phyloP scores from a whole-genome alignment of 768 basidiomycete genomes.

The Lentinula guzmanii region DNA sequence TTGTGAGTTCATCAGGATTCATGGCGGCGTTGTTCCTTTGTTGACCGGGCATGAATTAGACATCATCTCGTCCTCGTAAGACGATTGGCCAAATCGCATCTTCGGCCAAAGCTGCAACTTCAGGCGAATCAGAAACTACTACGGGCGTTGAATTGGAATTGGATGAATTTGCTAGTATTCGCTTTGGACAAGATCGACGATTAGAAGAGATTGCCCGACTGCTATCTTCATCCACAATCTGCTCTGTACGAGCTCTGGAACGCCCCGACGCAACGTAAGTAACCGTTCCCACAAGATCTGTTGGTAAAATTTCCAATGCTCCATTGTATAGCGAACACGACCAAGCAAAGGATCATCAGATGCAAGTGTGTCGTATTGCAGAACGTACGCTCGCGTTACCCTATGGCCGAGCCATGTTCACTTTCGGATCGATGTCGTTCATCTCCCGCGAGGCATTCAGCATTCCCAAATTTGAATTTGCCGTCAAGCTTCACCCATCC shows the following conservation, averaged over 20 bases:
- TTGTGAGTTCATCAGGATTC: conserved; percentile 30
- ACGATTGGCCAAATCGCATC: conserved; percentile 48
- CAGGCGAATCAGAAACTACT: conserved; percentile 50
- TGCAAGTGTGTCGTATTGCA: conserved; percentile 71
- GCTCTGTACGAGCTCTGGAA: conserved; percentile 59
- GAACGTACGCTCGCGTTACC: conserved; percentile 88
- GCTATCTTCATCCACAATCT: conserved; percentile 72
- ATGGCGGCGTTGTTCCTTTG: conserved; percentile 2
- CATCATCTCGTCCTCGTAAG: conserved; percentile 39
- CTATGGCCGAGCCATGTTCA: conserved; percentile 88
- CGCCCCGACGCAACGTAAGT: conserved; percentile 67
- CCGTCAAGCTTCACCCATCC: conserved; percentile 67
- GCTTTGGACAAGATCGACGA: conserved; percentile 87
- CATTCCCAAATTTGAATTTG: conserved; percentile 76
- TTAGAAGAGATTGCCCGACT: conserved; percentile 90
- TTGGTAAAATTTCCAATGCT: not conserved
- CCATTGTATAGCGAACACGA: conserved; percentile 68
- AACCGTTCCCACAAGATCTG: not conserved
- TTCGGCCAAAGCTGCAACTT: conserved; percentile 42
- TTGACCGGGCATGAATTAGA: conserved; percentile 27
- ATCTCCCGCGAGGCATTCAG: conserved; percentile 74
- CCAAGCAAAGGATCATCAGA: conserved; percentile 79
- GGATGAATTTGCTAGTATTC: conserved; percentile 72
- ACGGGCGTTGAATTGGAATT: conserved; percentile 70
- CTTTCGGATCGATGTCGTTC: conserved; percentile 73